These are phyloP conservation scores for Irpex lacteus DNA, from an alignment of 1,284 basidiomycete species.

Conservation along the genomic window DNA sequence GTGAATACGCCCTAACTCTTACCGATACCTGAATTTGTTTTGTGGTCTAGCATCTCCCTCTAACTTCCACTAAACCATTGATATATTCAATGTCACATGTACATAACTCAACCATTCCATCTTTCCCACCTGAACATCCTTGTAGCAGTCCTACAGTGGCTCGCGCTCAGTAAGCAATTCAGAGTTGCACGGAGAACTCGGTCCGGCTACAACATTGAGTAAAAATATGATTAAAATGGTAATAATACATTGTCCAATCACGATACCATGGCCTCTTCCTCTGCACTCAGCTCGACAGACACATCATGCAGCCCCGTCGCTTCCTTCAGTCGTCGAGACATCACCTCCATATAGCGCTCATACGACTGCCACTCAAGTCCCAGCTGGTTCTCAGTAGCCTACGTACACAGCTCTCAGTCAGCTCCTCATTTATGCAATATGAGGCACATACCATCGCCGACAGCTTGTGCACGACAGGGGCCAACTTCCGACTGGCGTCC, in stretches of 20 bases:
- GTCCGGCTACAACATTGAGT: too few relatives aligned
- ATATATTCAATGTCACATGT: not conserved
- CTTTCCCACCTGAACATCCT: not conserved
- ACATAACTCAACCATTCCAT: not conserved
- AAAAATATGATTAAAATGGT: too few relatives aligned
- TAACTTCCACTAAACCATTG: not conserved
- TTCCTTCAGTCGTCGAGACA: slow-evolving; percentile 63
- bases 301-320: slow-evolving; percentile 49
- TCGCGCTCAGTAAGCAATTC: too few relatives aligned
- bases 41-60: not conserved
- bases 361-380: slow-evolving; percentile 52
- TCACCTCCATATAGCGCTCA: slow-evolving; percentile 65
- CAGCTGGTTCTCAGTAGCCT: slow-evolving; percentile 20
- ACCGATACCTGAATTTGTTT: not conserved
- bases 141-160: not conserved
- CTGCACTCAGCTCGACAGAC: not conserved
- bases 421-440: not conserved
- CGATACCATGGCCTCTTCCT: not conserved
- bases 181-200: too few relatives aligned
- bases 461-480: slow-evolving; percentile 48
- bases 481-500: slow-evolving; percentile 53
- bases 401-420: slow-evolving; percentile 3
- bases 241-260: too few relatives aligned
- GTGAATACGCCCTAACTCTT: not conserved
- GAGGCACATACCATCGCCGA: slow-evolving; percentile 41